These are phyloP conservation scores for Colletotrichum lindemuthianum DNA, from an alignment of 2,329 filamentous ascomycete species.

Conservation along the genomic window DNA sequence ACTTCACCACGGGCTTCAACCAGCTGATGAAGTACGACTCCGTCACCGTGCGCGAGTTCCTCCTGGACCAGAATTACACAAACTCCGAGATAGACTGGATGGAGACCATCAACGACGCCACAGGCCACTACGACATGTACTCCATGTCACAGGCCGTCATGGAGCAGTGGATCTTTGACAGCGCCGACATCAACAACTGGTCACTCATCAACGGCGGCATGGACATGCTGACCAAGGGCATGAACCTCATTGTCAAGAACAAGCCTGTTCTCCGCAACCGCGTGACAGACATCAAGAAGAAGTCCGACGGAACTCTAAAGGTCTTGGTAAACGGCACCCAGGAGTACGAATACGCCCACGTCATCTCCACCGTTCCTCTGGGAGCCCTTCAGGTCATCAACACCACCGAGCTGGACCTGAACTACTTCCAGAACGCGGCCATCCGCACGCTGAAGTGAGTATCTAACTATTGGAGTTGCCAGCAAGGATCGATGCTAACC, in stretches of 20 bases:
- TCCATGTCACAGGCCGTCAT: conserved; percentile 38
- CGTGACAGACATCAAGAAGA: conserved; percentile 39
- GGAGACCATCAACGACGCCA: conserved; percentile 40
- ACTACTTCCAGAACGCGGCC: conserved; percentile 43
- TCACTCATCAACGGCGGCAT: conserved; percentile 46
- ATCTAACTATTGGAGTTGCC: too few species aligned
- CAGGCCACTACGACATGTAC: conserved; percentile 40
- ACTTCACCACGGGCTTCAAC: conserved; percentile 37
- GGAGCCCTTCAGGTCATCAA: conserved; percentile 41
- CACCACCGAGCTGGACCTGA: conserved; percentile 40
- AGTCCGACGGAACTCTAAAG: conserved; percentile 34
- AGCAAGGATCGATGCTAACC: not conserved
- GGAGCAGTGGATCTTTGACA: conserved; percentile 41
- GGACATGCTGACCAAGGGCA: conserved; percentile 42
- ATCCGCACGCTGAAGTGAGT: conserved; percentile 42
- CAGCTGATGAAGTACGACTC: conserved; percentile 39
- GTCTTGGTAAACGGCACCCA: conserved; percentile 38
- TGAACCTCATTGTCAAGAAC: conserved; percentile 39
- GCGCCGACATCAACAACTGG: conserved; percentile 40
- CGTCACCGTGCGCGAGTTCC: conserved; percentile 36
- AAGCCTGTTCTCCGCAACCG: conserved; percentile 37
- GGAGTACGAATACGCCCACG: conserved; percentile 37
- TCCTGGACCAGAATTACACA: conserved; percentile 41
- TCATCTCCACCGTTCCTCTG: conserved; percentile 41
- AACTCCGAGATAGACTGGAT: conserved; percentile 45